Evolutionary conservation across 257 asterid genomes (phyloP), one percentile per base, ranked within the genome.

Genomic region (Fraxinus pennsylvanica): DNA sequence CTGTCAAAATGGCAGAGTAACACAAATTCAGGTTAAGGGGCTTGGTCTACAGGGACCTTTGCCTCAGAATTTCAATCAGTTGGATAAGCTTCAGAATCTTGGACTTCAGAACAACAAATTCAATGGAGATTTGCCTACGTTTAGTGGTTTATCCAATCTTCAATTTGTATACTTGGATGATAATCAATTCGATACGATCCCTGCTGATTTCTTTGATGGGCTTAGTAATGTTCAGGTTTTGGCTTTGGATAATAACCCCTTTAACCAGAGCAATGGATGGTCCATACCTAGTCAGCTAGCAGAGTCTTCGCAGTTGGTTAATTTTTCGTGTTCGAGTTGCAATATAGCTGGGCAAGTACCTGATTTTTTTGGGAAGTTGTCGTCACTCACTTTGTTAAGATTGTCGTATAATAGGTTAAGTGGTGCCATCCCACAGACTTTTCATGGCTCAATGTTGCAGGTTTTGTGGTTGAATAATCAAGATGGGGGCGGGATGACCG

Each of bases 391-490:
- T 17, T 74, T 84, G 8, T 77, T 92, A 83, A 74, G 77, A 74
- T 19, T 93, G 81, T 83, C 98, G 2, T 84, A 86, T 39, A 93
- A 93, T 68, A 79, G 85, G 71, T 74, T 93, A 54, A 84, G 69
- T 0, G 96, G 98, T 6, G 75, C 36, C 33, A 77, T 93, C n/a
- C 97, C 98, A 0, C 68, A 79, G 17, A 89, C 82, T 71, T 88
- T 93, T 74, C 77, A 66, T 8, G 90, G 78, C 71, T 89, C 98
- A 21, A 85, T 84, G 86, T 19, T 93, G 89, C 94, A 83, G 86
- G 75, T 84, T n/a, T 72, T 93, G 85, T 91, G 92, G 96, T 80
- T 93, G 88, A 91, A 93, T 84, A 84, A 93, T 86, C 97, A 92
- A 67, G 85, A 82, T 35, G 87, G 88, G 72, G 88, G 78, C 68